A percentile compares a stretch with the other conserved stretches of the same genome.
Conservation (phyloP, 345 rosid species). For the Arabis alpina region DNA sequence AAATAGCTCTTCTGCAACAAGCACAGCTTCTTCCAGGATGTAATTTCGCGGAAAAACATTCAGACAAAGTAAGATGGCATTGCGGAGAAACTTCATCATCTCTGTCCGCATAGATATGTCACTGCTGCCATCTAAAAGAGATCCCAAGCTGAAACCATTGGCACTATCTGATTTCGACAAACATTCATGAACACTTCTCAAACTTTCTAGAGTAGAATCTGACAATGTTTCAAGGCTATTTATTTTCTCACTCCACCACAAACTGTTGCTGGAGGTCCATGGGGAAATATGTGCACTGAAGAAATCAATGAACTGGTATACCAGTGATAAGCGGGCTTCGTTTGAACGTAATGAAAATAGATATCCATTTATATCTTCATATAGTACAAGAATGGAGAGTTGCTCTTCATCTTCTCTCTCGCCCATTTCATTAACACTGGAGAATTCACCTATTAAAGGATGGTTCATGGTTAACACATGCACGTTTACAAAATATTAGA, state of each 20-base stretch:
- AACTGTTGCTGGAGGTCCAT: constrained; percentile 77
- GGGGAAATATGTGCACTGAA: constrained; percentile 77
- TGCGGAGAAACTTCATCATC: constrained; percentile 83
- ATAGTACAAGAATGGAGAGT: constrained; percentile 62
- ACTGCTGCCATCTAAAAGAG: constrained; percentile 51
- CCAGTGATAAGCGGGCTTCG: constrained; percentile 73
- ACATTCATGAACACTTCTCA: constrained; percentile 54
- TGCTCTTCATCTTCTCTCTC: constrained; percentile 71
- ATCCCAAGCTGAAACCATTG: constrained; percentile 47
- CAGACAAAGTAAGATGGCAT: constrained; percentile 76
- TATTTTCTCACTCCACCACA: constrained; percentile 78
- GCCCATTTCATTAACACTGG: constrained; percentile 48
- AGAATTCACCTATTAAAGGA: constrained; percentile 45
- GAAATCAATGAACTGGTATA: constrained; percentile 79
- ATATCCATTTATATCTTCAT: constrained; percentile 82
- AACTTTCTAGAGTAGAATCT: constrained; percentile 52
- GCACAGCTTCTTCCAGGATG: constrained; percentile 79
- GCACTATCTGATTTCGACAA: constrained; percentile 44
- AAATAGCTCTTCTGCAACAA: constrained; percentile 85
- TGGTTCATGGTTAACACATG: constrained; percentile 21
- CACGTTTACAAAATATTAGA: not conserved
- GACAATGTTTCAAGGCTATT: constrained; percentile 67
- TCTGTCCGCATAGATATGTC: constrained; percentile 55
- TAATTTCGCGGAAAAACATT: constrained; percentile 82
- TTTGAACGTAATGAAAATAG: constrained; percentile 73